phyloP scores from a whole-genome alignment of 768 basidiomycete species.

The Suillus variegatus region DNA sequence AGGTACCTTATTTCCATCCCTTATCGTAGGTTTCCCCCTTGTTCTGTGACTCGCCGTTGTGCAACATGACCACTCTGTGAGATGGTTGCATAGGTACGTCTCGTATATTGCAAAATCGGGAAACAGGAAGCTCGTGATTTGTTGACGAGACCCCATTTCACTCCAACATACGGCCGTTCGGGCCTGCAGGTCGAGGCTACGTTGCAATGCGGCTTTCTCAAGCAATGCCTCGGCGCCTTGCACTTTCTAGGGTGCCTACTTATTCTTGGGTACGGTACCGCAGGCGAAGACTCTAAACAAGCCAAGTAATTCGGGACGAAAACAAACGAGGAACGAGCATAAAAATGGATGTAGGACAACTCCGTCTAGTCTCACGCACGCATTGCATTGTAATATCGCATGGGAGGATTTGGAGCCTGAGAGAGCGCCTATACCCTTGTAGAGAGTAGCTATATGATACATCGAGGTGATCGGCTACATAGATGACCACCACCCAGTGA shows the following conservation, averaged over 20 bases:
- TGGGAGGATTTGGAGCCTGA: constrained; percentile 27
- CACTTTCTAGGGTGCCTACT: constrained; percentile 8
- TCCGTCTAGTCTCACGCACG: constrained; percentile 21
- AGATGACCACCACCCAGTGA: background rate
- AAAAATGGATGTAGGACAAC: background rate
- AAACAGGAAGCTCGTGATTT: background rate
- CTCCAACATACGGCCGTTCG: background rate
- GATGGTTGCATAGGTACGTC: background rate
- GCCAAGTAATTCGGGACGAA: background rate
- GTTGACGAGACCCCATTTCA: constrained; percentile 1
- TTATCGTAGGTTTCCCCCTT: background rate
- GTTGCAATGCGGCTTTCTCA: constrained; percentile 1
- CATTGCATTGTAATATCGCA: constrained; percentile 14
- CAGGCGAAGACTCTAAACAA: constrained; percentile 16
- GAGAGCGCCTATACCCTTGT: constrained; percentile 15
- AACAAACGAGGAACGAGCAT: constrained; percentile 1
- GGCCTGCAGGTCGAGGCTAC: background rate
- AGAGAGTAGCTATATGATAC: constrained; percentile 1
- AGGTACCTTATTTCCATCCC: background rate
- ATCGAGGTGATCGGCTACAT: constrained; percentile 11
- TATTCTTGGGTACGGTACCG: constrained; percentile 21
- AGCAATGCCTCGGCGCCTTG: constrained; percentile 1
- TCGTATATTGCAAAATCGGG: background rate
- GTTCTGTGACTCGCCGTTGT: background rate
- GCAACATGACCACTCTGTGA: background rate